These are phyloP conservation scores for Fusarium metavorans DNA, from an alignment of 2,329 filamentous ascomycete species.

Conservation along the genomic window DNA sequence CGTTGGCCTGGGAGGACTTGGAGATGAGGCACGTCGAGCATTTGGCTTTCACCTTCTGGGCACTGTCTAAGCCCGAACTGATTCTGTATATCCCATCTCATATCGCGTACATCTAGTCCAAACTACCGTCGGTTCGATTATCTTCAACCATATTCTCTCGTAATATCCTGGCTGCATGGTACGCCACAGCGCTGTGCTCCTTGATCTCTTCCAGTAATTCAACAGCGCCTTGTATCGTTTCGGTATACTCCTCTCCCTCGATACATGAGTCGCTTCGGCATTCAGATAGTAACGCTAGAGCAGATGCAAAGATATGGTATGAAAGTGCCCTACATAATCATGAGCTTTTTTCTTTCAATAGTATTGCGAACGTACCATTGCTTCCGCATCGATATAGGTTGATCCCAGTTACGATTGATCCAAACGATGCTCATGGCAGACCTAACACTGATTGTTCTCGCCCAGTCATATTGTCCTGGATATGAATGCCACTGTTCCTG, in stretches of 20 bases:
- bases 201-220: neutral
- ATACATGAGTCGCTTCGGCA: neutral
- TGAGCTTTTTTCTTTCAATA: neutral
- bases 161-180: neutral
- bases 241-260: neutral
- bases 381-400: slow-evolving; percentile 18
- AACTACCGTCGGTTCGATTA: neutral
- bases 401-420: slow-evolving; percentile 28
- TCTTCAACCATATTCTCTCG: neutral
- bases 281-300: neutral
- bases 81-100: neutral
- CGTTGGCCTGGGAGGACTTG: slow-evolving; percentile 11
- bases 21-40: slow-evolving; percentile 14
- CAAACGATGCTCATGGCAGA: slow-evolving; percentile 21
- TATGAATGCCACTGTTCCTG: slow-evolving; percentile 17
- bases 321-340: neutral
- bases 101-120: neutral
- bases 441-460: slow-evolving; percentile 16
- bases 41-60: slow-evolving; percentile 21
- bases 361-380: slow-evolving; percentile 15
- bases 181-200: neutral
- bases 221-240: neutral
- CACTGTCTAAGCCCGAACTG: neutral
- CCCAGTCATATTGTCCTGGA: slow-evolving; percentile 10
- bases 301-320: neutral